These are phyloP conservation scores for Linaria vulgaris DNA, from an alignment of 257 asterid genomes.

Conservation along the genomic window DNA sequence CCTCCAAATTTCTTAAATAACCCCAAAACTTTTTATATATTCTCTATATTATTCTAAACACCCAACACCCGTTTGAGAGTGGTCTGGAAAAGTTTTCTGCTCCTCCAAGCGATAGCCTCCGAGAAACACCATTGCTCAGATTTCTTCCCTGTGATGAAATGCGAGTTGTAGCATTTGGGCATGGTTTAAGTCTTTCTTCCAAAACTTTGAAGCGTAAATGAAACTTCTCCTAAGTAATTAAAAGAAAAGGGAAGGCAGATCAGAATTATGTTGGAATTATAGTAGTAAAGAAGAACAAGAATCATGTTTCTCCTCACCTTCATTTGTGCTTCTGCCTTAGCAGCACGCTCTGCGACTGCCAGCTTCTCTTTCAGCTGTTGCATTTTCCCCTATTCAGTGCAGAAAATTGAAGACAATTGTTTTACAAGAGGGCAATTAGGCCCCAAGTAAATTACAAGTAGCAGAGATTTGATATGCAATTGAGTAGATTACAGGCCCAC, in stretches of 20 bases:
- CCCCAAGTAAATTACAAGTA: too few relatives aligned
- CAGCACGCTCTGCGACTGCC: conserved; percentile 77
- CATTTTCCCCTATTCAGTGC: conserved; percentile 58
- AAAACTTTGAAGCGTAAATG: conserved; percentile 79
- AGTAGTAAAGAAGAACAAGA: conserved; percentile 12
- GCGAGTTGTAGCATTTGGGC: conserved; percentile 44
- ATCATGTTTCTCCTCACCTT: conserved; percentile 49
- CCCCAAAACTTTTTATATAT: too few relatives aligned
- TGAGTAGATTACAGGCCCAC: too few relatives aligned
- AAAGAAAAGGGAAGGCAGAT: conserved; percentile 21
- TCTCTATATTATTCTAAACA: too few relatives aligned
- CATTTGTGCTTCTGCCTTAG: conserved; percentile 77
- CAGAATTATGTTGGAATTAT: conserved; percentile 14
- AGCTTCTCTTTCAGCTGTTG: conserved; percentile 80
- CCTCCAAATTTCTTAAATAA: too few relatives aligned
- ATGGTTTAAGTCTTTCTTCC: conserved; percentile 71
- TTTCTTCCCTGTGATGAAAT: conserved; percentile 48
- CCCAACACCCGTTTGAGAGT: conserved; percentile 55
- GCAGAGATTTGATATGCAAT: too few relatives aligned
- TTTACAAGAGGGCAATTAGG: too few relatives aligned
- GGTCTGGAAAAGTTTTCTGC: conserved; percentile 48
- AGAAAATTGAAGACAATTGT: conserved; percentile 14
- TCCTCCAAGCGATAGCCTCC: conserved; percentile 69
- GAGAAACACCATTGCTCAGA: conserved; percentile 47
- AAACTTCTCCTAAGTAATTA: conserved; percentile 68